Percentiles rank a stretch among this genome's conserved stretches.
Evolutionary conservation across 148 eudicot species (phyloP).

Genomic region (Rhododendron molle): DNA sequence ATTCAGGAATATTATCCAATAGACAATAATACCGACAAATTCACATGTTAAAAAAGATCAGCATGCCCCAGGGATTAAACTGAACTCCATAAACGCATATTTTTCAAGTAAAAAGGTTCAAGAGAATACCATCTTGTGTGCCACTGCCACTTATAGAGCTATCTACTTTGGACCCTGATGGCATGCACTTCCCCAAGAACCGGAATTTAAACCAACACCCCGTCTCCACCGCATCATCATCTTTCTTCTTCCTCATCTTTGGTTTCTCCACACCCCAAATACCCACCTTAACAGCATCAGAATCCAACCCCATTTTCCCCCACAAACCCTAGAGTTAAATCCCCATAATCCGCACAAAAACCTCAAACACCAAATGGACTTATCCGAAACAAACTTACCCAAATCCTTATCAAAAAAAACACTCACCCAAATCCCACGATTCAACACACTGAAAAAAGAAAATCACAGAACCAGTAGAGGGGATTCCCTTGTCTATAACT

Average conservation of each 20-base stretch:
- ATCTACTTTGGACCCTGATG: conserved; percentile 34
- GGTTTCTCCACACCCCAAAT: conserved; percentile 18
- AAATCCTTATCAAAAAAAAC: background rate
- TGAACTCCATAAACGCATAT: background rate
- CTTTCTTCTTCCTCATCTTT: conserved; percentile 22
- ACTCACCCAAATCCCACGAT: conserved; percentile 2
- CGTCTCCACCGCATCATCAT: conserved; percentile 14
- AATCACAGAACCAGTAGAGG: background rate
- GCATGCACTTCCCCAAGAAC: conserved; percentile 32
- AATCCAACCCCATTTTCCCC: conserved; percentile 26
- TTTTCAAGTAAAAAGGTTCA: background rate
- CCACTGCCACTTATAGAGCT: conserved; percentile 29
- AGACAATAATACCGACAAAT: background rate
- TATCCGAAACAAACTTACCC: background rate
- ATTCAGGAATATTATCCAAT: background rate
- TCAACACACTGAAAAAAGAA: background rate
- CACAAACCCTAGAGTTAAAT: conserved; percentile 11
- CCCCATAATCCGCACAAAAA: background rate
- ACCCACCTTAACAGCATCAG: conserved; percentile 24
- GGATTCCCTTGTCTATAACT: background rate
- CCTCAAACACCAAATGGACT: conserved; percentile 4
- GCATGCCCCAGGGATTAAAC: background rate
- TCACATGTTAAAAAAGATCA: background rate
- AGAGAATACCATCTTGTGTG: conserved; percentile 28
- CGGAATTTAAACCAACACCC: conserved; percentile 38